A percentile compares a stretch with the other conserved stretches of the same genome.
Conservation (phyloP, 2,329 filamentous ascomycete genomes). For the Proliferodiscus dingleyae region DNA sequence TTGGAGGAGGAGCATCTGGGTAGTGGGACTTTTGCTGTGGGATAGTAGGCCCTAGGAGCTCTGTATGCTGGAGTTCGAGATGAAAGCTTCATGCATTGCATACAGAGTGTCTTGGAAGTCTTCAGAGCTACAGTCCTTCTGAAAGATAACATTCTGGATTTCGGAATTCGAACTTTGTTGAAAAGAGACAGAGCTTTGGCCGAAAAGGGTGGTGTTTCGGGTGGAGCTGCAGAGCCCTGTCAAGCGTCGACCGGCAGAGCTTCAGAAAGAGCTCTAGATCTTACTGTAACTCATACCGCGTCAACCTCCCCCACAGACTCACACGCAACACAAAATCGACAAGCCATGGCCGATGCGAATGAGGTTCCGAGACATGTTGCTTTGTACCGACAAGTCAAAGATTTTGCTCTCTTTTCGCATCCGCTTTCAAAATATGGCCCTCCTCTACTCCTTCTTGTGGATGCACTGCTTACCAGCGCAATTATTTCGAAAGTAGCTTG, state of each 20-base stretch:
- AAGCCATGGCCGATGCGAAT: slow-evolving; percentile 8
- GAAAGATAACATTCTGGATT: slow-evolving; percentile 19
- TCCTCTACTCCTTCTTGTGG: slow-evolving; percentile 22
- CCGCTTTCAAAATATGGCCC: slow-evolving; percentile 25
- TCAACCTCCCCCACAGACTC: too few relatives aligned
- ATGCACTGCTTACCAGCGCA: slow-evolving; percentile 26
- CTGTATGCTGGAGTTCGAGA: slow-evolving; percentile 2
- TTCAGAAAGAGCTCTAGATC: not conserved
- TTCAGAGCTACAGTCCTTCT: slow-evolving; percentile 11
- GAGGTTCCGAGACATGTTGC: slow-evolving; percentile 7
- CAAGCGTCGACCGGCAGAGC: not conserved
- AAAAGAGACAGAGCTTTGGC: too few relatives aligned
- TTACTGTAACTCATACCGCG: not conserved
- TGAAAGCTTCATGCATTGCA: slow-evolving; percentile 11
- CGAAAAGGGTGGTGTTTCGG: too few relatives aligned
- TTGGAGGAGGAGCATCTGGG: not conserved
- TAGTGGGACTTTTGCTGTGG: too few relatives aligned
- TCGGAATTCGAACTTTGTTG: not conserved
- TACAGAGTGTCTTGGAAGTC: slow-evolving; percentile 5
- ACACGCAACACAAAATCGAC: not conserved
- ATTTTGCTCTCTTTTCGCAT: slow-evolving; percentile 25
- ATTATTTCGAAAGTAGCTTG: slow-evolving; percentile 29
- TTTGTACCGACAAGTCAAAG: slow-evolving; percentile 19
- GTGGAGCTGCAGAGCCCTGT: too few relatives aligned
- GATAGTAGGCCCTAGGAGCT: too few relatives aligned